phyloP scores from a whole-genome alignment of 2,329 filamentous ascomycete species.

The Arthrobotrys pseudoclavata region DNA sequence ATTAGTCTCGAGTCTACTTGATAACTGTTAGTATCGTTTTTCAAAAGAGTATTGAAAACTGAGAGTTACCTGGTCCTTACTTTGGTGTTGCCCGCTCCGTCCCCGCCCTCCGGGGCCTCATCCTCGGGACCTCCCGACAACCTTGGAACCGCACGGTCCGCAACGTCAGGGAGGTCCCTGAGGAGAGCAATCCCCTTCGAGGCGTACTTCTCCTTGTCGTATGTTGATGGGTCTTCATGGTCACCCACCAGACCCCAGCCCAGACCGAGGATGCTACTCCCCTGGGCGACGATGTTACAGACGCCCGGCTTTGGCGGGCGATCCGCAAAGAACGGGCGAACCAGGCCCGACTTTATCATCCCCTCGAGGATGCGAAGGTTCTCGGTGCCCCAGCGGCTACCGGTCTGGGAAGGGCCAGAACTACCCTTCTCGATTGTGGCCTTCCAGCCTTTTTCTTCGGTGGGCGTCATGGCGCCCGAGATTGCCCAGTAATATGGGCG shows the following conservation, averaged over 20 bases:
- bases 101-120: neutral
- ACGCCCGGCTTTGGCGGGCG: neutral
- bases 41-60: no score
- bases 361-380: conserved; percentile 4
- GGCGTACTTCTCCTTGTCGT: conserved; percentile 9
- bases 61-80: neutral
- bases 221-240: conserved; percentile 27
- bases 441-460: conserved; percentile 3
- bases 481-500: conserved; percentile 19
- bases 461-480: conserved; percentile 1
- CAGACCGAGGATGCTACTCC: neutral
- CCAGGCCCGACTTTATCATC: conserved; percentile 10
- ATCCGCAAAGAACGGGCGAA: conserved; percentile 9
- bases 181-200: conserved; percentile 17
- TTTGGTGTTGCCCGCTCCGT: neutral
- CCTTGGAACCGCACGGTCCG: neutral
- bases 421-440: conserved; percentile 6
- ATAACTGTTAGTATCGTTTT: no score
- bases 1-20: no score
- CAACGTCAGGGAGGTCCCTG: neutral
- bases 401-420: neutral
- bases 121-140: neutral
- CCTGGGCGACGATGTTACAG: neutral
- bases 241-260: conserved; percentile 29
- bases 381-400: conserved; percentile 9